phyloP scores from a whole-genome alignment of 2,329 filamentous ascomycete genomes.

The Pezizomycotina sp. region DNA sequence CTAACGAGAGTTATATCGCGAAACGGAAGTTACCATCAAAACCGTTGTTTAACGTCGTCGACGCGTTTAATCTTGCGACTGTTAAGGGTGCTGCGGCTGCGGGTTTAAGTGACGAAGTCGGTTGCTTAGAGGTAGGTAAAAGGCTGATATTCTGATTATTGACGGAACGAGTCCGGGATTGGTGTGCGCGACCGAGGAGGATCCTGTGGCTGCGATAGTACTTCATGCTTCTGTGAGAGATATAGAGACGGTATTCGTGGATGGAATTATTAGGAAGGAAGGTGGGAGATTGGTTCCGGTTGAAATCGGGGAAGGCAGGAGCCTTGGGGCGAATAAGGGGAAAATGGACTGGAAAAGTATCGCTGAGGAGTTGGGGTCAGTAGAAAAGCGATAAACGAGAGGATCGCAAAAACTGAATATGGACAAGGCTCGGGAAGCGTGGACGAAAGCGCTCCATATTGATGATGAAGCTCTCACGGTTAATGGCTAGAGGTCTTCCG shows the following conservation, averaged over 20 bases:
- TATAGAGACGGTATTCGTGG: conserved; percentile 33
- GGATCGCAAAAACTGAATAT: conserved; percentile 27
- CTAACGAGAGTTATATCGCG: conserved; percentile 26
- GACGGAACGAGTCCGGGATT: conserved; percentile 31
- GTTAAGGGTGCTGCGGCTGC: conserved; percentile 34
- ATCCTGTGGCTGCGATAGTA: conserved; percentile 33
- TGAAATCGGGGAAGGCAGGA: conserved; percentile 21
- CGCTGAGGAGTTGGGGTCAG: conserved; percentile 26
- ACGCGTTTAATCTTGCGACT: conserved; percentile 37
- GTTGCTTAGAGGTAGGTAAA: conserved; percentile 33
- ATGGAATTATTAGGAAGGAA: conserved; percentile 31
- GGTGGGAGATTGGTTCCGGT: conserved; percentile 26
- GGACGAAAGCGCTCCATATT: conserved; percentile 22
- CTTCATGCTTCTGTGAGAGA: conserved; percentile 31
- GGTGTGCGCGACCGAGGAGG: conserved; percentile 31
- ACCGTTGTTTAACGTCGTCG: conserved; percentile 28
- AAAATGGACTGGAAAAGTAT: conserved; percentile 27
- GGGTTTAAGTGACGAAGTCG: conserved; percentile 32
- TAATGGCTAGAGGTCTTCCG: too few species aligned
- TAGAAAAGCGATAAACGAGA: conserved; percentile 26
- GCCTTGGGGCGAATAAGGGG: conserved; percentile 12
- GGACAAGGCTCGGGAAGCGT: conserved; percentile 13
- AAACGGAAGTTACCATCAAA: conserved; percentile 23
- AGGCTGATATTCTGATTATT: conserved; percentile 37
- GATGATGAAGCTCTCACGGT: too few species aligned